Percentiles rank a stretch among this genome's conserved stretches.
phyloP scores from a whole-genome alignment of 257 asterid species.

The Fraxinus cuspidata region DNA sequence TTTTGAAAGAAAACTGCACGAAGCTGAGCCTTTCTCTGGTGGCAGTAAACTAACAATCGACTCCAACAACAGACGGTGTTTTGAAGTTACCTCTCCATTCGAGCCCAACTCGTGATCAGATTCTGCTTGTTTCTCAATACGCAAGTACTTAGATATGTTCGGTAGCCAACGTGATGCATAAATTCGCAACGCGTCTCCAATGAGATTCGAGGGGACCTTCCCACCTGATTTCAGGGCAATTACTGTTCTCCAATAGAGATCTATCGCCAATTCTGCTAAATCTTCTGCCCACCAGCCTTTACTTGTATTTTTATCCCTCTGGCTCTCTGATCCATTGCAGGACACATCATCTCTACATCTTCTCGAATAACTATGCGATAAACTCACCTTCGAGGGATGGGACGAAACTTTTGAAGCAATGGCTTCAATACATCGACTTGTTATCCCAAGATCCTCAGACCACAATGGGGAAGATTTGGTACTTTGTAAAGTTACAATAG shows the following conservation, averaged over 20 bases:
- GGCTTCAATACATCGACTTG: slow-evolving; percentile 66
- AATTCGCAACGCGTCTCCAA: slow-evolving; percentile 73
- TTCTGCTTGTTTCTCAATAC: slow-evolving; percentile 29
- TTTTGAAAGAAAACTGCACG: slow-evolving; percentile 77
- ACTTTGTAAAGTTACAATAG: slow-evolving; percentile 62
- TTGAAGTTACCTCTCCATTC: slow-evolving; percentile 37
- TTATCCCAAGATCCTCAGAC: slow-evolving; percentile 74
- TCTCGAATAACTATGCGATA: slow-evolving; percentile 62
- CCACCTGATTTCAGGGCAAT: slow-evolving; percentile 76
- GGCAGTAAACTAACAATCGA: slow-evolving; percentile 81
- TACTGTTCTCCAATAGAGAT: slow-evolving; percentile 88
- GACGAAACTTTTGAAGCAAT: slow-evolving; percentile 63
- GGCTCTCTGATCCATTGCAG: slow-evolving; percentile 62
- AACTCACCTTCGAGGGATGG: slow-evolving; percentile 58
- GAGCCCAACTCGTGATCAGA: slow-evolving; percentile 31
- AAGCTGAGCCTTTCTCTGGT: slow-evolving; percentile 63
- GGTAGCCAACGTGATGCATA: slow-evolving; percentile 81
- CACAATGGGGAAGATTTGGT: slow-evolving; percentile 58
- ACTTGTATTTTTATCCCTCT: slow-evolving; percentile 32
- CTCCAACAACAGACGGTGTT: slow-evolving; percentile 69
- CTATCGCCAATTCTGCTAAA: slow-evolving; percentile 73
- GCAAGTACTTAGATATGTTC: slow-evolving; percentile 41
- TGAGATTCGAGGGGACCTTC: slow-evolving; percentile 50
- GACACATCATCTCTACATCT: slow-evolving; percentile 57
- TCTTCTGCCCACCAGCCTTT: slow-evolving; percentile 95